A percentile compares a stretch with the other conserved stretches of the same genome.
phyloP scores from a whole-genome alignment of 1,284 basidiomycete species.

The Malassezia japonica region DNA sequence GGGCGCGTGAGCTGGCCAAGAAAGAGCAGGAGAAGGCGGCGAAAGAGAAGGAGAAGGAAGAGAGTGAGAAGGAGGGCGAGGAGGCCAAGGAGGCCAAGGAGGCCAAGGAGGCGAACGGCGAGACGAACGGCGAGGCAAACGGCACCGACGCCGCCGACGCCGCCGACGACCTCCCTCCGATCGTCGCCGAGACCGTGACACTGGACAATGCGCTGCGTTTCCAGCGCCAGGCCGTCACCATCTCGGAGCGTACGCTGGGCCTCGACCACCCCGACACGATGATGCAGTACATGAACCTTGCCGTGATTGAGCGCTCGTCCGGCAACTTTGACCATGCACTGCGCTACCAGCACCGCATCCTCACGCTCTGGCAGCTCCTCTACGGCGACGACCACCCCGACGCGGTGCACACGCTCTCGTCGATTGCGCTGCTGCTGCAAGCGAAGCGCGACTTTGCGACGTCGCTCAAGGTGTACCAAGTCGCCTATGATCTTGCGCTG shows the following conservation, averaged over 20 bases:
- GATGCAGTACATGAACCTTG: slow-evolving; percentile 55
- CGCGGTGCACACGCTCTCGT: slow-evolving; percentile 51
- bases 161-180: slow-evolving; percentile 18
- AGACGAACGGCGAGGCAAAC: background rate
- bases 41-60: slow-evolving; percentile 11
- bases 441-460: slow-evolving; percentile 29
- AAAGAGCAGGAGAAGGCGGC: slow-evolving; percentile 9
- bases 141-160: slow-evolving; percentile 13
- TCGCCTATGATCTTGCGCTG: slow-evolving; percentile 34
- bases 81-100: slow-evolving; percentile 4
- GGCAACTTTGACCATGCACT: slow-evolving; percentile 50
- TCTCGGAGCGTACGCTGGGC: slow-evolving; percentile 55
- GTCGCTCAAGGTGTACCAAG: slow-evolving; percentile 31
- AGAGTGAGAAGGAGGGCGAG: background rate
- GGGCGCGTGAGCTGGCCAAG: slow-evolving; percentile 25
- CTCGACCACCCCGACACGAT: slow-evolving; percentile 55
- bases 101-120: background rate
- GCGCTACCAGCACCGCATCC: slow-evolving; percentile 53
- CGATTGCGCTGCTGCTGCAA: slow-evolving; percentile 41
- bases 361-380: slow-evolving; percentile 53
- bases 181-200: slow-evolving; percentile 49
- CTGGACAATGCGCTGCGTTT: slow-evolving; percentile 51
- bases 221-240: slow-evolving; percentile 55
- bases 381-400: slow-evolving; percentile 54
- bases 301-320: slow-evolving; percentile 53